Percentiles rank a stretch among this genome's conserved stretches.
phyloP scores from a whole-genome alignment of 2,329 filamentous ascomycete species.

The Daldinia sp. region DNA sequence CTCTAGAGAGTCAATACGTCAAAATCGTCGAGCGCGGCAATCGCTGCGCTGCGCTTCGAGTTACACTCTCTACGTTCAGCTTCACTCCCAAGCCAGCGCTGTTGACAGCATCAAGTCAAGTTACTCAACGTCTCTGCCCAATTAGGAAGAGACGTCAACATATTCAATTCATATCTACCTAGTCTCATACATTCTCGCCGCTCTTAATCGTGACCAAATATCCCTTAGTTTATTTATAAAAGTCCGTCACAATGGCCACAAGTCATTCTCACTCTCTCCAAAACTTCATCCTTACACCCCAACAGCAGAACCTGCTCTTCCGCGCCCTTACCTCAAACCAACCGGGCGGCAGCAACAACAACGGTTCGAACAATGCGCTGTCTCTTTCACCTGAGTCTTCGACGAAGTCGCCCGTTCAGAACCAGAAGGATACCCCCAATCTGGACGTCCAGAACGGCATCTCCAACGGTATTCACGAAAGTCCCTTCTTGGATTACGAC shows the following conservation, averaged over 20 bases:
- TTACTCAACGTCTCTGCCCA: constrained; percentile 16
- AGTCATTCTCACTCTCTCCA: constrained; percentile 55
- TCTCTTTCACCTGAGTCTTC: constrained; percentile 59
- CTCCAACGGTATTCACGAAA: constrained; percentile 68
- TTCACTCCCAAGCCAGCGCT: constrained; percentile 17
- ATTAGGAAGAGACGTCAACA: constrained; percentile 32
- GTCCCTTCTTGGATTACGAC: constrained; percentile 84
- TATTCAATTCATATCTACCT: constrained; percentile 14
- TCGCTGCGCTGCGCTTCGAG: constrained; percentile 32
- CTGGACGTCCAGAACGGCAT: constrained; percentile 52
- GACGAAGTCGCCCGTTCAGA: constrained; percentile 58
- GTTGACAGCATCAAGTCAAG: constrained; percentile 23
- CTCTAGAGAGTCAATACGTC: constrained; percentile 16
- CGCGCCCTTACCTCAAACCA: constrained; percentile 79
- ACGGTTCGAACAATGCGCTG: constrained; percentile 49
- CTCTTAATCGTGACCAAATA: constrained; percentile 3
- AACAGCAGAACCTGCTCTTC: constrained; percentile 79
- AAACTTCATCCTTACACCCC: constrained; percentile 75
- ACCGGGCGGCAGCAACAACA: constrained; percentile 46
- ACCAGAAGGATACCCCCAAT: constrained; percentile 49
- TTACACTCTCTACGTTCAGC: constrained; percentile 7
- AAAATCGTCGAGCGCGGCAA: constrained; percentile 25
- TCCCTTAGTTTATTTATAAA: constrained; percentile 7
- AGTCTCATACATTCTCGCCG: background rate
- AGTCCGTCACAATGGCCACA: constrained; percentile 57